Evolutionary conservation across 495 filamentous ascomycete genomes (phyloP), one percentile per base, ranked within the genome.

Genomic region (Tuber aestivum): DNA sequence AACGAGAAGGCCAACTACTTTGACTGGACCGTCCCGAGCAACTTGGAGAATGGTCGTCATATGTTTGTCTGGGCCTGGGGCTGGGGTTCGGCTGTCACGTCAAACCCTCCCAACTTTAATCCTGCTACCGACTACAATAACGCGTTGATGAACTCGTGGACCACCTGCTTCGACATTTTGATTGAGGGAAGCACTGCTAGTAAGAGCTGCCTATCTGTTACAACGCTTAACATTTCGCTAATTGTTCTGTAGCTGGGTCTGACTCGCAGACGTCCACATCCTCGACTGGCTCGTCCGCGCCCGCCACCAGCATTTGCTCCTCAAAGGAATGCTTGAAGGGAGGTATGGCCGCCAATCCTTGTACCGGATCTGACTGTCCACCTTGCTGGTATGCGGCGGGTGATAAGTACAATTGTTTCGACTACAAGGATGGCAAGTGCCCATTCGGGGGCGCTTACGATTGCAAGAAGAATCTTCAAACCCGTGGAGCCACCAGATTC

Each of bases 1-100:
- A 79, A 79, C 37, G 82, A 83, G 69, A 81, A 83, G 73, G 82
- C 73, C 50, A 83, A 83, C 70, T 83, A 82, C 70, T 74, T 74
- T 23, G 68, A 70, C 1, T 74, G 83, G 42, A 69, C 14, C 2
- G 10, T 83, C 9, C 82, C 82, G 3, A 3, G 32, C 4, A 70
- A 78, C 35, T 77, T 81, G 18, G 79, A 78, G 50, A 48, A 72
- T 35, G 82, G 82, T 27, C 70, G 74, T 9, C 79, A 83, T 40
- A 74, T 72, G 72, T 69, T 83, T 70, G 79, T 83, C n/a, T 83
- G 82, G 82, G 37, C 35, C 70, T 83, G 82, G 82, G 77, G 74
- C 71, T 79, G 78, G 78, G 35, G 21, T 35, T 0, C 3, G 37
- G 65, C 76, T 65, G 18, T 76, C n/a, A 56, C 45, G 45, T 12